Conservation (phyloP, 176 grass and related monocot species). For the Metroxylon sagu region DNA sequence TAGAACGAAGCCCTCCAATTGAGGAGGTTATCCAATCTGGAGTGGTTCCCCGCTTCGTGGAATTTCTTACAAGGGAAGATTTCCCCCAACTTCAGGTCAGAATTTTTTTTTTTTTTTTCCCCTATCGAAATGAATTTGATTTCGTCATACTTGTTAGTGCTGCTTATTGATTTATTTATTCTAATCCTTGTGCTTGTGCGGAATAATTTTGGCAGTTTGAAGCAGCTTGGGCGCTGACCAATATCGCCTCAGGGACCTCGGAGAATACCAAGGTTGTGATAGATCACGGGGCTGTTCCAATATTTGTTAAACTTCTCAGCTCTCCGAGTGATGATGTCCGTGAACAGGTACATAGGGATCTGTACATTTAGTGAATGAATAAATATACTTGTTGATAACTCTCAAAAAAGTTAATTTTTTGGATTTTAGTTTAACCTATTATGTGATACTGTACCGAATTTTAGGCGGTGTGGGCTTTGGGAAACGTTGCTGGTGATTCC, state of each 20-base stretch:
- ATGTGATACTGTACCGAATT: neutral
- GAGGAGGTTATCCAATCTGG: constrained; percentile 86
- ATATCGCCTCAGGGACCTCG: constrained; percentile 89
- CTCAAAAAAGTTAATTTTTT: neutral
- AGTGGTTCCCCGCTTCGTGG: constrained; percentile 73
- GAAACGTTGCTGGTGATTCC: constrained; percentile 94
- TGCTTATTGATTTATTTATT: neutral
- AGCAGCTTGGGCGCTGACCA: constrained; percentile 90
- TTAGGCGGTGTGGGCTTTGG: constrained; percentile 90
- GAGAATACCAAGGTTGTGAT: constrained; percentile 89
- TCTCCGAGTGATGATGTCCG: constrained; percentile 81
- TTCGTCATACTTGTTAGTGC: neutral
- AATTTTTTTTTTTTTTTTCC: neutral
- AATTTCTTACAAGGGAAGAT: constrained; percentile 80
- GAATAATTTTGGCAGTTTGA: constrained; percentile 55
- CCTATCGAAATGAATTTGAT: neutral
- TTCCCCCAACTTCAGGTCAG: constrained; percentile 85
- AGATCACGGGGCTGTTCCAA: constrained; percentile 69
- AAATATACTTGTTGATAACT: too few species aligned
- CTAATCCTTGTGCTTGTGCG: neutral
- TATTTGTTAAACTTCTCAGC: constrained; percentile 77
- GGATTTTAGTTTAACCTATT: neutral
- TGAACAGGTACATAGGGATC: constrained; percentile 39
- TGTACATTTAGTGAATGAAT: too few species aligned
- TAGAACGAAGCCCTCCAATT: constrained; percentile 81